Conservation (phyloP, 139 green algal species). For the Chlamydomonas sp. region DNA sequence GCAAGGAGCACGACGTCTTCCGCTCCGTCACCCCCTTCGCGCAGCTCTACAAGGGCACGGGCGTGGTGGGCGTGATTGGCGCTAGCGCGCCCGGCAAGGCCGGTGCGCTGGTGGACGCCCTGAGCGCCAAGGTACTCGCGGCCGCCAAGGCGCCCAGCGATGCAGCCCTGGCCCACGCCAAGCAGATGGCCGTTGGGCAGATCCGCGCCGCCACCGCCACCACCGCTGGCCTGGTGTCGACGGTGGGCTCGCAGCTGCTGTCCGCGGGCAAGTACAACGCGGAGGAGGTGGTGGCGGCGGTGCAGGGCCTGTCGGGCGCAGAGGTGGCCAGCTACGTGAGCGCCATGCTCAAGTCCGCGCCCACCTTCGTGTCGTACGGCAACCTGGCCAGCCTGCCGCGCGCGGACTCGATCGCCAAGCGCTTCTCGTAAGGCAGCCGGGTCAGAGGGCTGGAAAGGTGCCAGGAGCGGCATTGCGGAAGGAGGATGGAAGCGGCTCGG, state of each 20-base stretch:
- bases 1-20: constrained; percentile 44
- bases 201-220: constrained; percentile 29
- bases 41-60: constrained; percentile 51
- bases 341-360: constrained; percentile 30
- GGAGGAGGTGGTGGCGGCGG: constrained; percentile 15
- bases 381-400: constrained; percentile 45
- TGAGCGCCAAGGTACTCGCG: constrained; percentile 49
- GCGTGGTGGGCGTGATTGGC: constrained; percentile 49
- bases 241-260: constrained; percentile 42
- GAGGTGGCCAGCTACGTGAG: constrained; percentile 38
- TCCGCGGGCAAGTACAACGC: constrained; percentile 45
- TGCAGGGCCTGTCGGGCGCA: constrained; percentile 34
- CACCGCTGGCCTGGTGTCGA: not conserved
- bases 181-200: constrained; percentile 43
- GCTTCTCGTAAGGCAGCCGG: constrained; percentile 22
- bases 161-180: constrained; percentile 44
- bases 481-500: no score
- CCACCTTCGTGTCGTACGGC: constrained; percentile 47
- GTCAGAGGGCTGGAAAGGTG: no score
- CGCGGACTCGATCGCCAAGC: constrained; percentile 27
- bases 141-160: constrained; percentile 47
- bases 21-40: constrained; percentile 42
- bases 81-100: constrained; percentile 22
- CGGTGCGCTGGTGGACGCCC: constrained; percentile 33
- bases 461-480: no score